Percentiles rank a stretch among this genome's conserved stretches.
phyloP scores from a whole-genome alignment of 164 flowering plant genomes.

The Magnolia kwangsiensis region DNA sequence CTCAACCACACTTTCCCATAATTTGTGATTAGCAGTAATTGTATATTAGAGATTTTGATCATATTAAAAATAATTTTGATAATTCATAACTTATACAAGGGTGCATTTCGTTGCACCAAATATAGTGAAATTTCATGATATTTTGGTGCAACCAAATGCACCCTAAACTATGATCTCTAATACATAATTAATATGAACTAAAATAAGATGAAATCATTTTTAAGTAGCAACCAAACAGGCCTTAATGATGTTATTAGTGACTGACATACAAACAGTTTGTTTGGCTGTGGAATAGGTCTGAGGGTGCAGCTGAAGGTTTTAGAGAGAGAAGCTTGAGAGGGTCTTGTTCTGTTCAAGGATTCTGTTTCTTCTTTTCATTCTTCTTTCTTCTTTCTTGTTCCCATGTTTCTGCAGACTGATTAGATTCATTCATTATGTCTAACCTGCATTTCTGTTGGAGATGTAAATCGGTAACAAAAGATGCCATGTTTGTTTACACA shows the following conservation, averaged over 20 bases:
- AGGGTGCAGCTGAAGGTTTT: constrained; percentile 27
- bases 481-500: constrained; percentile 21
- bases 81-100: no score
- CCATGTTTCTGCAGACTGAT: constrained; percentile 7
- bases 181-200: background rate
- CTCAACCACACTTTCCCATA: no score
- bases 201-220: background rate
- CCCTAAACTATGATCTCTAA: no score
- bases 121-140: no score
- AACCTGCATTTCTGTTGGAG: constrained; percentile 9
- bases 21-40: no score
- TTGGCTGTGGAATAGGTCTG: constrained; percentile 69
- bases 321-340: constrained; percentile 20
- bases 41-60: no score
- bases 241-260: constrained; percentile 2
- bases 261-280: constrained; percentile 56
- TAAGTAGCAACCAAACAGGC: background rate
- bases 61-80: no score
- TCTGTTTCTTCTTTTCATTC: constrained; percentile 2
- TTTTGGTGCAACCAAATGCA: no score
- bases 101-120: no score
- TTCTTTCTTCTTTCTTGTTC: background rate
- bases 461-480: constrained; percentile 14
- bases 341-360: constrained; percentile 1
- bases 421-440: constrained; percentile 28